Evolutionary conservation across 306 rosid species (phyloP), one percentile per base, ranked within the genome.

Genomic region (Rosa chinensis): DNA sequence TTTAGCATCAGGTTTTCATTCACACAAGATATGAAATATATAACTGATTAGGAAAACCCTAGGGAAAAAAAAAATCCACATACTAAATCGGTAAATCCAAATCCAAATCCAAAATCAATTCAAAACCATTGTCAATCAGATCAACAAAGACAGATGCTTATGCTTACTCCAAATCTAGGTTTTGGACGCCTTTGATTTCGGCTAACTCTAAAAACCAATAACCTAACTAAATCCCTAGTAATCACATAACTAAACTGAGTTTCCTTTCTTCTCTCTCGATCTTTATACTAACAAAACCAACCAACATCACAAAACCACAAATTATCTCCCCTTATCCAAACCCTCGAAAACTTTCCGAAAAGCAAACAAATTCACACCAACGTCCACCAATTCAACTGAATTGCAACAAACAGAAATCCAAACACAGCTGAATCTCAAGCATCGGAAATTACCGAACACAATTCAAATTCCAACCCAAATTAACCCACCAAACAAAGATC

Each of bases 291-390:
- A 48, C 28, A 23, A 81, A 52, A 82, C 32, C 23, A n/a, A 72
- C 61, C 39, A 32, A 78, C 44, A 55, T 58, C 49, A 59, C 52
- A 18, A 82, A 66, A 73, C 78, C 72, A 73, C 80, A 74, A 78
- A 84, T 78, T 62, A 47, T 44, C 70, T 74, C 70, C 43, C 74
- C 73, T 63, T 72, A 85, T 72, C 80, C 32, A 85, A 84, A 50
- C 86, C 78, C 53, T 53, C 5, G 11, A 47, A 72, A n/a, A 16
- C 68, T 56, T 58, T 73, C n/a, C 40, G 25, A 37, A 75, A 81
- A 87, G 39, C 62, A 56, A 75, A 73, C 70, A 71, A 79, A 70
- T 37, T 5, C 13, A 70, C 81, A 69, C 23, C 28, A 50, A 75
- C 62, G 62, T 84, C 85, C 80, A 86, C 84, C 72, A 17, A 55